Percentiles rank a stretch among this genome's conserved stretches.
phyloP scores from a whole-genome alignment of 2,329 filamentous ascomycete species.

The Fusarium buxicola region DNA sequence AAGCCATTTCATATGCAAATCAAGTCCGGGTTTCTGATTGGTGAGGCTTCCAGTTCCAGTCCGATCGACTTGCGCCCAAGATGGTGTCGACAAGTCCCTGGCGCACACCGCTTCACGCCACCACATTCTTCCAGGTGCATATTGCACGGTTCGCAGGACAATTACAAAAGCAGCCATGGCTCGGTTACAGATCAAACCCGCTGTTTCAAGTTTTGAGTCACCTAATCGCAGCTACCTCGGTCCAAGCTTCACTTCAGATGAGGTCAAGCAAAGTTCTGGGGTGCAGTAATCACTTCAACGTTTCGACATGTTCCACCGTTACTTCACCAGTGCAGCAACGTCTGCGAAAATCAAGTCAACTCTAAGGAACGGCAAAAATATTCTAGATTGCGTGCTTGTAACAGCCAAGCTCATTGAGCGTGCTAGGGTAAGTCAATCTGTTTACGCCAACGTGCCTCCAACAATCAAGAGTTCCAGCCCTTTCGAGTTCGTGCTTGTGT shows the following conservation, averaged over 20 bases:
- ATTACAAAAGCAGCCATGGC: background rate
- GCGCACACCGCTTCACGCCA: slow-evolving; percentile 36
- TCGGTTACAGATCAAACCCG: background rate
- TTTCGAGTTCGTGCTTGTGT: background rate
- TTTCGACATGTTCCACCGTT: slow-evolving; percentile 1
- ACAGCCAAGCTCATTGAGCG: background rate
- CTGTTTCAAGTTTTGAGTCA: background rate
- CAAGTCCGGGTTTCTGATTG: slow-evolving; percentile 26
- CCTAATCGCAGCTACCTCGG: background rate
- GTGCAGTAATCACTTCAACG: background rate
- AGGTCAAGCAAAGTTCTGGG: background rate
- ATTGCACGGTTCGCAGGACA: slow-evolving; percentile 11
- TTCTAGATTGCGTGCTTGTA: background rate
- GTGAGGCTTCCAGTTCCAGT: background rate
- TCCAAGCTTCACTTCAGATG: background rate
- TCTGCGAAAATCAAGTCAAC: slow-evolving; percentile 19
- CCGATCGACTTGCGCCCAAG: slow-evolving; percentile 10
- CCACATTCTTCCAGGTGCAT: slow-evolving; percentile 22
- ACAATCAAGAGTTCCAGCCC: background rate
- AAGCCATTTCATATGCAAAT: slow-evolving; percentile 10
- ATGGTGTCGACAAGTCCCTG: slow-evolving; percentile 36
- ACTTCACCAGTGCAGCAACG: background rate
- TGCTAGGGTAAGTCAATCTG: slow-evolving; percentile 9
- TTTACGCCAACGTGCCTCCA: background rate
- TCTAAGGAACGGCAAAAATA: slow-evolving; percentile 26